phyloP scores from a whole-genome alignment of 2,329 filamentous ascomycete species.

The Venturia pyrina region DNA sequence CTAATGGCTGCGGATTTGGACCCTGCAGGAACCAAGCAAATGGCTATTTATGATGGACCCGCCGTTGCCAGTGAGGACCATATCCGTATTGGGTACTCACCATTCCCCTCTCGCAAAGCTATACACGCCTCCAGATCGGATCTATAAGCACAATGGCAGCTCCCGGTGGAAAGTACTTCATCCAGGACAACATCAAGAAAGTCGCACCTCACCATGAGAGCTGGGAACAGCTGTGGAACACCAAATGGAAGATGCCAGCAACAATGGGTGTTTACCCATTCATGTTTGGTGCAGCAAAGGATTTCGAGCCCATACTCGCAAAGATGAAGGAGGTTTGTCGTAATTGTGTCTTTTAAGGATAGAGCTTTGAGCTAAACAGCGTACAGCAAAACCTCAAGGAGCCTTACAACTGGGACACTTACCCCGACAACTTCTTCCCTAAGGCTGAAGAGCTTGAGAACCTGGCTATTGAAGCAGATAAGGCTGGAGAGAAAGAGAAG shows the following conservation, averaged over 20 bases:
- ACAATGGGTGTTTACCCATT: conserved; percentile 59
- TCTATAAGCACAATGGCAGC: conserved; percentile 26
- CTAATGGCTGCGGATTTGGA: not conserved
- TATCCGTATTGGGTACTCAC: not conserved
- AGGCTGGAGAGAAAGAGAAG: conserved; percentile 38
- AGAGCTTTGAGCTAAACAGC: not conserved
- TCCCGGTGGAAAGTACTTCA: conserved; percentile 33
- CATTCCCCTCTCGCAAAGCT: not conserved
- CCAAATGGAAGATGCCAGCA: conserved; percentile 60
- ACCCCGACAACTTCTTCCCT: conserved; percentile 52
- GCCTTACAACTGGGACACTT: conserved; percentile 51
- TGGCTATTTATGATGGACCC: not conserved
- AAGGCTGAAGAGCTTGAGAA: conserved; percentile 47
- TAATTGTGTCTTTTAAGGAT: not conserved
- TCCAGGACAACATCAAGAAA: conserved; percentile 34
- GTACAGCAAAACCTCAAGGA: conserved; percentile 49
- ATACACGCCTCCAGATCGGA: not conserved
- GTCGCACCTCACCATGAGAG: conserved; percentile 37
- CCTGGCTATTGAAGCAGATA: conserved; percentile 42
- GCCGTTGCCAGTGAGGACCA: not conserved
- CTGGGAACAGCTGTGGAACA: conserved; percentile 52
- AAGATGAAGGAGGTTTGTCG: conserved; percentile 44
- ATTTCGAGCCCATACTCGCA: conserved; percentile 62
- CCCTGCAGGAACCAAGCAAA: not conserved
- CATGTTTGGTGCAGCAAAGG: conserved; percentile 58